phyloP scores from a whole-genome alignment of 176 grass and related monocot species.

The Rhynchospora pubera region DNA sequence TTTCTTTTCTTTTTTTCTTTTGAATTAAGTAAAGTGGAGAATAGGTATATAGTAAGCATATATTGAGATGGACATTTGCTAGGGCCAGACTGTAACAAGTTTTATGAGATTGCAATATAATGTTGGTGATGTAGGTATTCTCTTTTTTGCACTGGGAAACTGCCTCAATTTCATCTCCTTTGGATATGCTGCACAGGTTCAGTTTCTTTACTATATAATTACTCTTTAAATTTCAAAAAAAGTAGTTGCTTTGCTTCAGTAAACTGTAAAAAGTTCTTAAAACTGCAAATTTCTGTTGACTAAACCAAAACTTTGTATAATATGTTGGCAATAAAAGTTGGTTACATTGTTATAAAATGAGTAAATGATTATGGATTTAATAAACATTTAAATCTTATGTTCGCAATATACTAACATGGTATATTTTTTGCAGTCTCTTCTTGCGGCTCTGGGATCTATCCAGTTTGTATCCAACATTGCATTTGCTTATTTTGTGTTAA shows the following conservation, averaged over 20 bases:
- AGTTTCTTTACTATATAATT: constrained; percentile 22
- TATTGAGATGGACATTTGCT: neutral
- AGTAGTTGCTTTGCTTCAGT: neutral
- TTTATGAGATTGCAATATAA: constrained; percentile 28
- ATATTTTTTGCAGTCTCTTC: constrained; percentile 82
- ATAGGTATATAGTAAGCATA: constrained; percentile 36
- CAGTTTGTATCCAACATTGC: constrained; percentile 97
- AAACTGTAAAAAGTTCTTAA: neutral
- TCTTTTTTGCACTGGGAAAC: constrained; percentile 84
- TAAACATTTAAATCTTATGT: neutral
- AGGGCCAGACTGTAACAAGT: constrained; percentile 15
- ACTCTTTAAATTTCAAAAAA: neutral
- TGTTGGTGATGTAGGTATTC: constrained; percentile 57
- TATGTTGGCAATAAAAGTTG: neutral
- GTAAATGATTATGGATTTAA: neutral
- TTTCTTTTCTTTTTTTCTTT: neutral
- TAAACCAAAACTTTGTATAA: neutral
- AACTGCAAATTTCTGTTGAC: neutral
- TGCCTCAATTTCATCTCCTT: constrained; percentile 99
- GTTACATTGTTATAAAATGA: neutral
- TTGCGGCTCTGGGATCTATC: constrained; percentile 96
- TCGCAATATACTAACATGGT: constrained; percentile 22
- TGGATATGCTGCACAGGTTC: constrained; percentile 89
- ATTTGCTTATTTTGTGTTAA: constrained; percentile 95
- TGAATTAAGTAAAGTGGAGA: constrained; percentile 32